Conservation (phyloP, 176 grass and related monocot species). For the Oryza punctata region DNA sequence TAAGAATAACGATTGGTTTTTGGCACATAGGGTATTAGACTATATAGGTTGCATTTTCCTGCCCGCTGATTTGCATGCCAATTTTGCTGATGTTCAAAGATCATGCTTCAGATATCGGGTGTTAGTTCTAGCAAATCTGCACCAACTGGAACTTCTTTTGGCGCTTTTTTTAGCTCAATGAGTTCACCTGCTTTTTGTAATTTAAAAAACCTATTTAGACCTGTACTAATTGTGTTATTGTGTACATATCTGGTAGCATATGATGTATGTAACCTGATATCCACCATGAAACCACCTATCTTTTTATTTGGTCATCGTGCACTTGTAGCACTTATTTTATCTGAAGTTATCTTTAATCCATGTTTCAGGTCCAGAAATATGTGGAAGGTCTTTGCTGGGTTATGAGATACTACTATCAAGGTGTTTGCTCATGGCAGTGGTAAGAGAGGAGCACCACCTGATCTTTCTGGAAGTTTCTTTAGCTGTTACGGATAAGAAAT, state of each 20-base stretch:
- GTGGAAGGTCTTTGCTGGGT: slow-evolving; percentile 99
- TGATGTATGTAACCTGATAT: neutral
- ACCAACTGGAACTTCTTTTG: neutral
- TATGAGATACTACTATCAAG: slow-evolving; percentile 98
- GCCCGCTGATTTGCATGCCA: slow-evolving; percentile 8
- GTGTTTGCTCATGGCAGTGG: slow-evolving; percentile 99
- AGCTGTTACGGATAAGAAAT: neutral
- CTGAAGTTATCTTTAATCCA: slow-evolving; percentile 33
- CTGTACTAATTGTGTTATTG: neutral
- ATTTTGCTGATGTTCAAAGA: neutral
- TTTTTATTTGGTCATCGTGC: neutral
- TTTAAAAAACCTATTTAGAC: neutral
- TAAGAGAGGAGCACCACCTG: slow-evolving; percentile 55
- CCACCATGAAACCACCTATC: neutral
- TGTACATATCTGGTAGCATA: slow-evolving; percentile 10
- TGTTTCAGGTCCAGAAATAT: slow-evolving; percentile 91
- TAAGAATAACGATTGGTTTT: slow-evolving; percentile 8
- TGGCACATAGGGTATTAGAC: neutral
- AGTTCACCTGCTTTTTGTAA: neutral
- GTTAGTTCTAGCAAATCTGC: neutral
- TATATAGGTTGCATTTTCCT: neutral
- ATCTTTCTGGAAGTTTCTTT: slow-evolving; percentile 20
- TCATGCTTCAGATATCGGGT: slow-evolving; percentile 28
- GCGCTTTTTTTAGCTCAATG: neutral
- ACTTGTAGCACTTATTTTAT: slow-evolving; percentile 12